A percentile compares a stretch with the other conserved stretches of the same genome.
These are phyloP conservation scores for Anaeromyces robustus DNA, from an alignment of 192 early-diverging fungal genomes.

Conservation along the genomic window DNA sequence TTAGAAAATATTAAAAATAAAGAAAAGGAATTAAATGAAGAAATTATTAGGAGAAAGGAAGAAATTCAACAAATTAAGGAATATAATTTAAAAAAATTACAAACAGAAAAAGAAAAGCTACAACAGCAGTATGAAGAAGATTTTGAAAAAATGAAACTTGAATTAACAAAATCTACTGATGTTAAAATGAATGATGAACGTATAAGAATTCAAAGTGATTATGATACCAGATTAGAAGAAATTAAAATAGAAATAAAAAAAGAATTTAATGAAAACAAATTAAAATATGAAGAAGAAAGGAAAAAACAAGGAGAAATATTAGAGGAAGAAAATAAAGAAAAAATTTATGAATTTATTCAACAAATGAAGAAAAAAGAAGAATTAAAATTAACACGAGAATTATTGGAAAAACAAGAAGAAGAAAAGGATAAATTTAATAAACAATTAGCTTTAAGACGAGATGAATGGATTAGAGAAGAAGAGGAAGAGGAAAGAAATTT, in stretches of 20 bases:
- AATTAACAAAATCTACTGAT: slow-evolving; percentile 3
- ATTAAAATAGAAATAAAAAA: background rate
- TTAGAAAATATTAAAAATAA: slow-evolving; percentile 2
- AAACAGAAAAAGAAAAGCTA: slow-evolving; percentile 2
- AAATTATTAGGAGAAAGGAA: slow-evolving; percentile 1
- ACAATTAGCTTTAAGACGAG: background rate
- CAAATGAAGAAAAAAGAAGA: background rate
- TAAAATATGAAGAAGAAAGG: slow-evolving; percentile 1
- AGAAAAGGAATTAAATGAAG: slow-evolving; percentile 2
- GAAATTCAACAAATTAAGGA: background rate
- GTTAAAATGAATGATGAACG: background rate
- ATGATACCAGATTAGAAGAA: background rate
- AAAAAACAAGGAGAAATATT: slow-evolving; percentile 1
- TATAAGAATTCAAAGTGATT: background rate
- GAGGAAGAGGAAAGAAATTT: background rate
- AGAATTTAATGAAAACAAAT: background rate
- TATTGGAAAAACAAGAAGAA: background rate
- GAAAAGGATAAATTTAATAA: background rate
- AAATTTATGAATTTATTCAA: background rate
- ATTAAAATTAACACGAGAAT: background rate
- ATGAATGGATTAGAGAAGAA: background rate
- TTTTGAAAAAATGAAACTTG: slow-evolving; percentile 4
- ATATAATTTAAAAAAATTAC: slow-evolving; percentile 1
- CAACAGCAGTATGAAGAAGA: background rate
- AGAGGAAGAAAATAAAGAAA: slow-evolving; percentile 5